These are phyloP conservation scores for Turritis glabra DNA, from an alignment of 345 rosid genomes.

Conservation along the genomic window DNA sequence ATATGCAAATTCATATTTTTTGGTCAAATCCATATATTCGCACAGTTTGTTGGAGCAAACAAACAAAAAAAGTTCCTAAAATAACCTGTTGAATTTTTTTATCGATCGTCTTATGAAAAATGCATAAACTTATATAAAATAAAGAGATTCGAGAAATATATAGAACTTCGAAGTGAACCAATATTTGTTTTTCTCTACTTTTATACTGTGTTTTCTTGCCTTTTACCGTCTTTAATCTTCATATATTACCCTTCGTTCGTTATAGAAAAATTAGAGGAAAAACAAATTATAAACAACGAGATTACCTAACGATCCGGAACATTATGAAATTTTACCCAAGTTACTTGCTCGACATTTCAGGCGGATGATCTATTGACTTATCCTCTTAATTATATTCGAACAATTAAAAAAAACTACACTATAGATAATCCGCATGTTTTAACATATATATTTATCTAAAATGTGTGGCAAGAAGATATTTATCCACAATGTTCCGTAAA, in stretches of 20 bases:
- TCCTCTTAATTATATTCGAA: background rate
- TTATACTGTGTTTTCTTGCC: background rate
- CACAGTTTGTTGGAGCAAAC: background rate
- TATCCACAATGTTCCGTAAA: constrained; percentile 28
- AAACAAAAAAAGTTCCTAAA: background rate
- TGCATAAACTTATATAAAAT: background rate
- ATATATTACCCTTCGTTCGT: background rate
- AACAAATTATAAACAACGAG: background rate
- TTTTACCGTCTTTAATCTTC: background rate
- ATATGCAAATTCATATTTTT: background rate
- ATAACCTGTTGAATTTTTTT: background rate
- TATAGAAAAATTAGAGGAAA: background rate
- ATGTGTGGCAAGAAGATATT: constrained; percentile 7
- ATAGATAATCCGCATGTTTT: constrained; percentile 10
- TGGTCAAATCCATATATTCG: no score
- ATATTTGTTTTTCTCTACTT: background rate
- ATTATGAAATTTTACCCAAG: background rate
- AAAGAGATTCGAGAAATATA: background rate
- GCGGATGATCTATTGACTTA: constrained; percentile 15
- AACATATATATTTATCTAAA: constrained; percentile 11
- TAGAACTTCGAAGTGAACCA: background rate
- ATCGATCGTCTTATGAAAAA: background rate
- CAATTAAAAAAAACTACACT: background rate
- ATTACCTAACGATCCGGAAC: background rate
- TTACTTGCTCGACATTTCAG: constrained; percentile 9